Evolutionary conservation across 495 filamentous ascomycete genomes (phyloP).

Genomic region (Rhypophila decipiens): DNA sequence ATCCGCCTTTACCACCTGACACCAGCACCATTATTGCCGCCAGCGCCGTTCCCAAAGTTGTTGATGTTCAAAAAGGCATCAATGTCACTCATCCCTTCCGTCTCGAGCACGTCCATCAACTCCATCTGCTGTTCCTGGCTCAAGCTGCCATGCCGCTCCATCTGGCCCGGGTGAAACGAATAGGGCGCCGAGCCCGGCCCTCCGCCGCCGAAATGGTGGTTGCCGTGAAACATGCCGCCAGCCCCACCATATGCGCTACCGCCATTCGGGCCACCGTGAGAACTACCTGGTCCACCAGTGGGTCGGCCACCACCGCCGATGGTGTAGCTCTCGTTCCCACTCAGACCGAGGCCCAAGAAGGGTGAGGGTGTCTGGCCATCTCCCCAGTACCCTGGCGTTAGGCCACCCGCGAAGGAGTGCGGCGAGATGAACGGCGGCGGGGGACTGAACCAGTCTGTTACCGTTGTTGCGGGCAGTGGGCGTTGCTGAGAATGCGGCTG

Average conservation of each 20-base stretch:
- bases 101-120: conserved; percentile 60
- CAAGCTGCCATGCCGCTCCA: conserved; percentile 54
- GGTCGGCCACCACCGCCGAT: background rate
- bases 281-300: background rate
- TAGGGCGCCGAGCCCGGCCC: conserved; percentile 19
- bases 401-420: conserved; percentile 27
- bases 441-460: conserved; percentile 39
- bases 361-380: conserved; percentile 6
- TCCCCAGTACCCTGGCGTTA: conserved; percentile 9
- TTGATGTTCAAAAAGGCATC: conserved; percentile 52
- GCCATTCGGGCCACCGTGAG: background rate
- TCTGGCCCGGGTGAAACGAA: conserved; percentile 14
- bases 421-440: conserved; percentile 49
- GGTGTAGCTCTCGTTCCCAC: conserved; percentile 2
- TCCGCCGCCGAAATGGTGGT: conserved; percentile 13
- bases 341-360: conserved; percentile 14
- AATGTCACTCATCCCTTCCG: conserved; percentile 57
- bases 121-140: conserved; percentile 66
- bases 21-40: conserved; percentile 2
- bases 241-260: conserved; percentile 5
- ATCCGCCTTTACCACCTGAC: conserved; percentile 2
- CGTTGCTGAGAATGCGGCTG: conserved; percentile 31
- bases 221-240: conserved; percentile 26
- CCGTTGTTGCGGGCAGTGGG: conserved; percentile 26
- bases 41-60: conserved; percentile 8